Conservation (phyloP, 106 monocot genomes). For the Dendrobium officinale region DNA sequence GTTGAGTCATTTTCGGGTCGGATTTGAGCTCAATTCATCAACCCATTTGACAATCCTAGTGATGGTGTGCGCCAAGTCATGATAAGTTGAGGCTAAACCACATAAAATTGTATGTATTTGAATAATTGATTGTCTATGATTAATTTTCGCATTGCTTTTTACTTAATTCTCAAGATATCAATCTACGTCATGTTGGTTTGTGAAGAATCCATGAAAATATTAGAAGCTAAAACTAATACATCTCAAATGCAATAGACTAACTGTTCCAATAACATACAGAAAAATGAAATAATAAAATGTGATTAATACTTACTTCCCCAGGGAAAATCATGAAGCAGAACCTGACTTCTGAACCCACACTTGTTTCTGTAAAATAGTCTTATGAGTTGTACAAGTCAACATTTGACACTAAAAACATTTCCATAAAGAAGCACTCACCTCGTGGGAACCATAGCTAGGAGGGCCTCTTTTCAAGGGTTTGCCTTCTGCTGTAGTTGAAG, state of each 20-base stretch:
- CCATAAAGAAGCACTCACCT: constrained; percentile 31
- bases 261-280: background rate
- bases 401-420: background rate
- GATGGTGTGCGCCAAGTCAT: too few relatives aligned
- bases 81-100: too few relatives aligned
- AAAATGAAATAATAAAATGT: background rate
- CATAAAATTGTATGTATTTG: too few relatives aligned
- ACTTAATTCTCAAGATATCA: too few relatives aligned
- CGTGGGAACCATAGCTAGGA: constrained; percentile 32
- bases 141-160: too few relatives aligned
- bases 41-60: too few relatives aligned
- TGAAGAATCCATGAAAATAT: too few relatives aligned
- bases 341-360: constrained; percentile 65
- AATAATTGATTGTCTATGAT: too few relatives aligned
- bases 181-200: too few relatives aligned
- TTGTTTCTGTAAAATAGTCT: constrained; percentile 32
- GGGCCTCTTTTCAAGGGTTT: constrained; percentile 48
- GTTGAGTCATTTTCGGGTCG: too few relatives aligned
- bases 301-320: constrained; percentile 12
- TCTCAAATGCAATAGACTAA: background rate
- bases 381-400: background rate
- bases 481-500: constrained; percentile 33
- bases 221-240: background rate
- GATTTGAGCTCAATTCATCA: too few relatives aligned
- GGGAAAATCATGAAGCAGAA: constrained; percentile 28